Evolutionary conservation across 306 rosid species (phyloP).

Genomic region (Citrullus amarus): DNA sequence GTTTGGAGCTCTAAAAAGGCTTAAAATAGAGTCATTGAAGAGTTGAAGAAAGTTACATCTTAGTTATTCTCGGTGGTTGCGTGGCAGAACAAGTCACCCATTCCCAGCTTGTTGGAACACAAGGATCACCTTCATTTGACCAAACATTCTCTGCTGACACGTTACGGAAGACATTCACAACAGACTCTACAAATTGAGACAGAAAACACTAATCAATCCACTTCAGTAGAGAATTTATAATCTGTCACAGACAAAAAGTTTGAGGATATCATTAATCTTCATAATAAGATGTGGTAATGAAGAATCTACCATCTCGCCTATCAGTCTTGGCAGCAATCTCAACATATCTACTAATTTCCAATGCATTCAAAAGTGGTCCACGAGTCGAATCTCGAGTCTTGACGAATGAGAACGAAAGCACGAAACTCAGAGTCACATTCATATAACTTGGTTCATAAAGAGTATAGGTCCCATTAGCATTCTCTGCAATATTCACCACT

Average conservation of each 20-base stretch:
- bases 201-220: conserved; percentile 21
- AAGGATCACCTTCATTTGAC: conserved; percentile 77
- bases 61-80: conserved; percentile 50
- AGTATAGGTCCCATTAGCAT: conserved; percentile 82
- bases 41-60: conserved; percentile 42
- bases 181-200: conserved; percentile 35
- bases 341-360: conserved; percentile 74
- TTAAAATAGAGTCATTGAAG: neutral
- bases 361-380: conserved; percentile 82
- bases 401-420: conserved; percentile 65
- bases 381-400: conserved; percentile 65
- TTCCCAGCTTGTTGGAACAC: conserved; percentile 84
- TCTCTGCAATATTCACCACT: conserved; percentile 87
- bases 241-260: neutral
- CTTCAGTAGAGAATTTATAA: neutral
- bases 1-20: neutral
- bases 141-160: conserved; percentile 35
- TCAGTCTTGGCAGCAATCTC: conserved; percentile 49
- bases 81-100: conserved; percentile 64
- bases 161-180: conserved; percentile 31
- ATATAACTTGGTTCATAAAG: conserved; percentile 97
- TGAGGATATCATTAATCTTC: neutral
- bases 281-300: neutral
- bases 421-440: conserved; percentile 75
- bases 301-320: conserved; percentile 55